Percentiles rank a stretch among this genome's conserved stretches.
These are phyloP conservation scores for Globisporangium nodosum DNA, from an alignment of 352 stramenopile species.

Conservation along the genomic window DNA sequence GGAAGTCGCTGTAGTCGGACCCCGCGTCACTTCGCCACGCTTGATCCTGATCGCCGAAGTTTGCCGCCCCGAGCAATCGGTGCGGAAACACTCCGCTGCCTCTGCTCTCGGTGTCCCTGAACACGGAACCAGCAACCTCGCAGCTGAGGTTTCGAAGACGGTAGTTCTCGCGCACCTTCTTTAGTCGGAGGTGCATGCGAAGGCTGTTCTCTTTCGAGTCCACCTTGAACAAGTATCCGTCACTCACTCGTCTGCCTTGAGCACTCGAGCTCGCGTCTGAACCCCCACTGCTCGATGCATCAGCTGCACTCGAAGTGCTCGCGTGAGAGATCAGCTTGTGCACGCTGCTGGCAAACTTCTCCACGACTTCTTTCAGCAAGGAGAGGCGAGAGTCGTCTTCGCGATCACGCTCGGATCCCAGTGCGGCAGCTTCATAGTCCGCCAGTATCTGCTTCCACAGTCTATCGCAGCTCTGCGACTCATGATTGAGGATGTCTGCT, in stretches of 20 bases:
- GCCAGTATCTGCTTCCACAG: constrained; percentile 55
- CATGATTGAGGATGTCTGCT: constrained; percentile 41
- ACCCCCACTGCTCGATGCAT: not conserved
- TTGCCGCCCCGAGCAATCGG: constrained; percentile 21
- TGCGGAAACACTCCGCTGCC: constrained; percentile 22
- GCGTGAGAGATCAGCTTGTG: constrained; percentile 50
- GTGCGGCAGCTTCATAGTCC: constrained; percentile 23
- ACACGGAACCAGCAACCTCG: constrained; percentile 38
- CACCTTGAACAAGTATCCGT: constrained; percentile 55
- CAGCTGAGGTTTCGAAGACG: constrained; percentile 62
- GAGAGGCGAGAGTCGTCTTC: constrained; percentile 39
- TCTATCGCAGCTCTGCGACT: constrained; percentile 41
- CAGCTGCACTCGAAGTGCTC: not conserved
- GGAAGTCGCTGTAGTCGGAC: constrained; percentile 75
- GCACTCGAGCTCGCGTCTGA: not conserved
- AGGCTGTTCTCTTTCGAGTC: constrained; percentile 59
- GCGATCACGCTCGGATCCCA: constrained; percentile 21
- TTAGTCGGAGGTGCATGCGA: constrained; percentile 74
- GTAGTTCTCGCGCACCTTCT: constrained; percentile 57
- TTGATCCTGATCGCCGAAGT: constrained; percentile 29
- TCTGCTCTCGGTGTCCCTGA: constrained; percentile 43
- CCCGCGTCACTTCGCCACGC: constrained; percentile 68
- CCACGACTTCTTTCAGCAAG: constrained; percentile 61
- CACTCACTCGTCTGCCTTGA: constrained; percentile 4
- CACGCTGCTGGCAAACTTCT: constrained; percentile 74